Evolutionary conservation across 345 rosid genomes (phyloP).

Genomic region (Microthlaspi erraticum): DNA sequence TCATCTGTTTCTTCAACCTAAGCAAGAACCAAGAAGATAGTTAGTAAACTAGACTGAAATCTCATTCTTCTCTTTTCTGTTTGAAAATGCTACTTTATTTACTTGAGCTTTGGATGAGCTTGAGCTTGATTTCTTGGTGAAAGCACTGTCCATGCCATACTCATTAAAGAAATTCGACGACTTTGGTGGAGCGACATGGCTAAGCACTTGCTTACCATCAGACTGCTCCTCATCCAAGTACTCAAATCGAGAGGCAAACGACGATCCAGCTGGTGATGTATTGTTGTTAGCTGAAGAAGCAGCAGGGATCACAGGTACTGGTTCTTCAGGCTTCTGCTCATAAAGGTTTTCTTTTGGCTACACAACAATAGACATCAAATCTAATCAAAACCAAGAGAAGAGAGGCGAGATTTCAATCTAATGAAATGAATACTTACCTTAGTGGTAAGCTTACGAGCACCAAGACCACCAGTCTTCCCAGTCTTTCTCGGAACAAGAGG

Average conservation of each 20-base stretch:
- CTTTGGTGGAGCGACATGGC: constrained; percentile 95
- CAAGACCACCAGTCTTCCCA: constrained; percentile 46
- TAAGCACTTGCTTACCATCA: constrained; percentile 70
- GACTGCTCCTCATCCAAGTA: constrained; percentile 72
- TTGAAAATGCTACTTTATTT: constrained; percentile 15
- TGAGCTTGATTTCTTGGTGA: constrained; percentile 64
- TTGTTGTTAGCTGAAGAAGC: constrained; percentile 54
- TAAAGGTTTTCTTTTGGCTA: constrained; percentile 87
- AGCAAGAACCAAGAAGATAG: neutral
- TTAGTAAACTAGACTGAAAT: neutral
- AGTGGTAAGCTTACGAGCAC: constrained; percentile 47
- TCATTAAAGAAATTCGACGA: constrained; percentile 89
- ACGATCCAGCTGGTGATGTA: constrained; percentile 54
- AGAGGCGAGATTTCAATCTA: too few relatives aligned
- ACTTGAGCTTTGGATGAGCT: constrained; percentile 77
- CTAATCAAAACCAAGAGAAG: neutral
- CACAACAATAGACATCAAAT: constrained; percentile 18
- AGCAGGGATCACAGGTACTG: constrained; percentile 60
- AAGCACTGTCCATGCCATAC: constrained; percentile 83
- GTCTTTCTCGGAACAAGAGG: constrained; percentile 41
- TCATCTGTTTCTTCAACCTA: constrained; percentile 93
- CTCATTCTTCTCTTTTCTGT: neutral
- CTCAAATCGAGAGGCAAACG: constrained; percentile 89
- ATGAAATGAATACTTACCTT: too few relatives aligned
- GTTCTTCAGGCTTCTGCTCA: constrained; percentile 98